Conservation (phyloP, 371 early-diverging fungal genomes). For the Mortierella sp. region DNA sequence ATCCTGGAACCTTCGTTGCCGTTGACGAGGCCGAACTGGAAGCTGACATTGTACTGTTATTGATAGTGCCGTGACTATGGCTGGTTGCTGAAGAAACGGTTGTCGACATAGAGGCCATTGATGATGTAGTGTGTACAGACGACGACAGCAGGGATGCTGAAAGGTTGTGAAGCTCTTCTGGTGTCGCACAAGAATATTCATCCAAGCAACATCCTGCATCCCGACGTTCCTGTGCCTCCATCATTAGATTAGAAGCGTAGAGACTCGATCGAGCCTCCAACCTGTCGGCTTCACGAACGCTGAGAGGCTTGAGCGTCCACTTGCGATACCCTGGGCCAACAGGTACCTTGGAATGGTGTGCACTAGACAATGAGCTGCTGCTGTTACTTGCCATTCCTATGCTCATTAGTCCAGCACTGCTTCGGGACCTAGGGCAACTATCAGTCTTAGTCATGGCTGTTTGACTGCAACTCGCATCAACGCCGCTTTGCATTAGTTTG, state of each 20-base stretch:
- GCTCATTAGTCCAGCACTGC: constrained; percentile 6
- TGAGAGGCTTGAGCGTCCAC: constrained; percentile 51
- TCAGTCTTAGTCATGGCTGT: background rate
- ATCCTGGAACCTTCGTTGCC: constrained; percentile 14
- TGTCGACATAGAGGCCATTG: constrained; percentile 11
- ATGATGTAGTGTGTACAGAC: constrained; percentile 21
- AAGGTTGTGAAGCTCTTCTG: constrained; percentile 27
- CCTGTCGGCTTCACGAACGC: constrained; percentile 47
- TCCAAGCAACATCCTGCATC: constrained; percentile 47
- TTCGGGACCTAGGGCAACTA: background rate
- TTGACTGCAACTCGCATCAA: constrained; percentile 15
- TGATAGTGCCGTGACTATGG: background rate
- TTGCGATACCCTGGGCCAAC: constrained; percentile 51
- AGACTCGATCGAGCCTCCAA: constrained; percentile 43
- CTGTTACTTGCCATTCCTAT: constrained; percentile 1
- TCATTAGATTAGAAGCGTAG: constrained; percentile 36
- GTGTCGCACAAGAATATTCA: constrained; percentile 32
- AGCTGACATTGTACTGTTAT: constrained; percentile 2
- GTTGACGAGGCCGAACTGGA: constrained; percentile 15
- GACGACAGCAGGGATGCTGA: constrained; percentile 21
- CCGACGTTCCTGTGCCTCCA: constrained; percentile 45
- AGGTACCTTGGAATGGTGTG: constrained; percentile 25
- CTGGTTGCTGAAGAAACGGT: background rate
- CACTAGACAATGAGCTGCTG: constrained; percentile 4
- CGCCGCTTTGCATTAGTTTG: constrained; percentile 27